These are phyloP conservation scores for Cytospora piceae DNA, from an alignment of 2,329 filamentous ascomycete genomes.

Conservation along the genomic window DNA sequence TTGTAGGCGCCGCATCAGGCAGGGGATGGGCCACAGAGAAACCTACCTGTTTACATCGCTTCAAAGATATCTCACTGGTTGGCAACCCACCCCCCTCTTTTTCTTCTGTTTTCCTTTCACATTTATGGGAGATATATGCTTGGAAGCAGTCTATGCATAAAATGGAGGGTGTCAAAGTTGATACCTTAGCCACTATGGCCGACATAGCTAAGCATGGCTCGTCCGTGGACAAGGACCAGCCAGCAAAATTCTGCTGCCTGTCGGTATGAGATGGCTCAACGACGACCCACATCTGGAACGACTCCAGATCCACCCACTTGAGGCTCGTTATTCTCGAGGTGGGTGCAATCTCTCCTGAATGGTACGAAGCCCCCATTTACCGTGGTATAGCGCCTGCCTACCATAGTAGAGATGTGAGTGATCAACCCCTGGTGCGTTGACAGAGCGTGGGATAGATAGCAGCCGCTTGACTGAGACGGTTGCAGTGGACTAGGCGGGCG, in stretches of 20 bases:
- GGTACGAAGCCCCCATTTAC: not conserved
- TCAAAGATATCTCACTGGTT: not conserved
- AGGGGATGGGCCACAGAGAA: not conserved
- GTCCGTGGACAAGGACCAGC: not conserved
- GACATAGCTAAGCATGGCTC: not conserved
- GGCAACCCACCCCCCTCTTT: not conserved
- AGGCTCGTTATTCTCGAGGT: not conserved
- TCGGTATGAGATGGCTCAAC: not conserved
- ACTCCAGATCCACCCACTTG: not conserved
- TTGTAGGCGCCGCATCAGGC: not conserved
- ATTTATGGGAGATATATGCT: not conserved
- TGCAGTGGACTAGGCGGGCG: not conserved
- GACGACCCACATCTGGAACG: not conserved
- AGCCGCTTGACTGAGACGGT: not conserved
- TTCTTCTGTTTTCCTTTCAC: not conserved
- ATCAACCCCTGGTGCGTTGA: not conserved
- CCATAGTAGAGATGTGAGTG: not conserved
- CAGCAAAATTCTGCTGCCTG: not conserved
- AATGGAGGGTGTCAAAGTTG: not conserved
- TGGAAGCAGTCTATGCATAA: not conserved
- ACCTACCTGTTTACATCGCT: not conserved
- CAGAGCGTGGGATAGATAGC: not conserved
- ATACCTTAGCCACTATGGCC: not conserved
- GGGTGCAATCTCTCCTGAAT: not conserved
- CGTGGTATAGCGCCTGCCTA: not conserved